Percentiles rank a stretch among this genome's conserved stretches.
Conservation (phyloP, 83 land plant genomes). For the Thuja plicata region DNA sequence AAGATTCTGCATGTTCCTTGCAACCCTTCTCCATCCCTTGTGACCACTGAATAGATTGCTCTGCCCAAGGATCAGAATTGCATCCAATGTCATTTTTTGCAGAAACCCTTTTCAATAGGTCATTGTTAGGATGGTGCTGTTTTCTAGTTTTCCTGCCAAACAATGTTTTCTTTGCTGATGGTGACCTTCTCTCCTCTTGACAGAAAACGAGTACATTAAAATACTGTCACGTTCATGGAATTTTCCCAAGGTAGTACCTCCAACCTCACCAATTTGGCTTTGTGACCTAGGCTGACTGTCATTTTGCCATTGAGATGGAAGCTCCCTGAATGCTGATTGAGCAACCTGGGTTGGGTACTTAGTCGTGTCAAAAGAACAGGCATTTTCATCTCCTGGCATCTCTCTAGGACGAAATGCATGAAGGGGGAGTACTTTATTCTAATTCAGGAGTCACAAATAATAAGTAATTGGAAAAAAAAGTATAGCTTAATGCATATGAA, state of each 20-base stretch:
- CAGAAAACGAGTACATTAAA: background rate
- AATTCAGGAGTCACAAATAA: background rate
- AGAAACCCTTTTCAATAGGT: conserved; percentile 10
- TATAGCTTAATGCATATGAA: background rate
- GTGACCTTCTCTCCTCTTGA: background rate
- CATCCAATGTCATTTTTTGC: background rate
- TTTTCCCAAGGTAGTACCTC: conserved; percentile 7
- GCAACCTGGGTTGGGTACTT: conserved; percentile 69
- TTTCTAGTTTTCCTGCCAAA: background rate
- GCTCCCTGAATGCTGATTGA: conserved; percentile 29
- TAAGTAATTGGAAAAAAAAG: background rate
- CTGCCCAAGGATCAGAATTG: conserved; percentile 23
- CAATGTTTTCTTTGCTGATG: background rate
- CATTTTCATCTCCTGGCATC: background rate
- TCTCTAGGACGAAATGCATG: too few relatives aligned
- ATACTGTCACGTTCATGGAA: background rate
- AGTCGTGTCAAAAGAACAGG: conserved; percentile 52
- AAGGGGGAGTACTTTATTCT: conserved; percentile 18
- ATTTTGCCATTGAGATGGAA: conserved; percentile 34
- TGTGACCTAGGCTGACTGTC: conserved; percentile 14
- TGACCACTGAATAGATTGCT: conserved; percentile 9
- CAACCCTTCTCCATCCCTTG: background rate
- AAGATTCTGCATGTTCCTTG: conserved; percentile 11
- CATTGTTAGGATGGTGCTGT: background rate
- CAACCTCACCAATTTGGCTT: background rate